phyloP scores from a whole-genome alignment of 306 rosid genomes.

The Myrica gale region DNA sequence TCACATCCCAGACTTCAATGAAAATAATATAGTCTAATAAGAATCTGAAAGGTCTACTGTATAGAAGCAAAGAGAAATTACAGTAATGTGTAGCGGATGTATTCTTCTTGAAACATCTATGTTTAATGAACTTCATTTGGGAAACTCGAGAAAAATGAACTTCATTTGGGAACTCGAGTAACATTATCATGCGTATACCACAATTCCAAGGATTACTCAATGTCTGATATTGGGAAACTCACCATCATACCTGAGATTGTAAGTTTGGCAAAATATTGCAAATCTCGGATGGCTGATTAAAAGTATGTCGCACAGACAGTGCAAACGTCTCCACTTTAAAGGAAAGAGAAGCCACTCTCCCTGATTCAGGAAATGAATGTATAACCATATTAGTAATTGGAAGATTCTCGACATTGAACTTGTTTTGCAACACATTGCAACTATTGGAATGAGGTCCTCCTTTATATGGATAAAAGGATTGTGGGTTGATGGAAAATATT shows the following conservation, averaged over 20 bases:
- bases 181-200: not conserved
- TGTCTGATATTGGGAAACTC: constrained; percentile 46
- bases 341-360: constrained; percentile 48
- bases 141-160: not conserved
- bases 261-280: constrained; percentile 32
- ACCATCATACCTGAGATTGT: constrained; percentile 88
- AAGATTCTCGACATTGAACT: not conserved
- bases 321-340: constrained; percentile 40
- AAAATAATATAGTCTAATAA: not conserved
- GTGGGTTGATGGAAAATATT: not conserved
- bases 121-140: not conserved
- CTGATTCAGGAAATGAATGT: constrained; percentile 41
- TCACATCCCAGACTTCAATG: constrained; percentile 20
- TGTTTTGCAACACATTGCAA: not conserved
- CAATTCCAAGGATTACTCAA: not conserved
- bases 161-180: not conserved
- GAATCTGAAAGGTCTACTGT: not conserved
- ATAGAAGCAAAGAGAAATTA: not conserved
- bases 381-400: constrained; percentile 19
- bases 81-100: not conserved
- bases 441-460: not conserved
- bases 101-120: not conserved
- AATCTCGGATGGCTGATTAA: constrained; percentile 25
- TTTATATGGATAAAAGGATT: not conserved
- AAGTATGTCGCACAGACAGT: constrained; percentile 27